Evolutionary conservation across 1,284 basidiomycete genomes (phyloP).

Genomic region (Coniferiporia weirii): DNA sequence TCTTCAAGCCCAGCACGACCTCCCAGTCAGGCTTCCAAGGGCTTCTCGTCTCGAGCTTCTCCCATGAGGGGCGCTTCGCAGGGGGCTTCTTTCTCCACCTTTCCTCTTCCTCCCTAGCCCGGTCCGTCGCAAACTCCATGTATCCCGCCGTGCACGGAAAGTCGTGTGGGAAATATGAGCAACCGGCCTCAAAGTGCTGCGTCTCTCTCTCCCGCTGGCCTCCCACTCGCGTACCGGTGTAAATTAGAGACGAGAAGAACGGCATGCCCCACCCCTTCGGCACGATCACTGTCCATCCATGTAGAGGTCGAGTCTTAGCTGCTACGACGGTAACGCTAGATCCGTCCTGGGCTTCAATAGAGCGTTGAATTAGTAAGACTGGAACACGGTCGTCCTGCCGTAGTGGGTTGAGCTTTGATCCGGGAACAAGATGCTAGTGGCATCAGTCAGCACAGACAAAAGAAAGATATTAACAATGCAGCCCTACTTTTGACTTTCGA

Average conservation of each 20-base stretch:
- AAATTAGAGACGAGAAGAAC: conserved; percentile 75
- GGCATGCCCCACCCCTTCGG: conserved; percentile 87
- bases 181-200: conserved; percentile 76
- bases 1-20: conserved; percentile 48
- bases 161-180: conserved; percentile 76
- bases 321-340: conserved; percentile 20
- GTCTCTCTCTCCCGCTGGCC: conserved; percentile 75
- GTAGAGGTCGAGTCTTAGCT: conserved; percentile 38
- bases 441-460: background rate
- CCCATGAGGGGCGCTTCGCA: conserved; percentile 75
- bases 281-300: conserved; percentile 82
- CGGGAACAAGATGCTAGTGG: conserved; percentile 67
- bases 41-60: conserved; percentile 56
- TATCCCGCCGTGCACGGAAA: conserved; percentile 59
- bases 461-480: conserved; percentile 13
- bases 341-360: conserved; percentile 41
- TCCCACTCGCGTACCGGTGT: conserved; percentile 75
- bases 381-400: conserved; percentile 79
- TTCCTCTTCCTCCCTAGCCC: conserved; percentile 46
- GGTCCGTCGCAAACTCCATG: conserved; percentile 39
- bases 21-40: conserved; percentile 79
- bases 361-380: conserved; percentile 76
- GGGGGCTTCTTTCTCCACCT: conserved; percentile 80
- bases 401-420: conserved; percentile 57
- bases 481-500: conserved; percentile 61